Conservation (phyloP, 495 filamentous ascomycete genomes). For the Trichodelitschia bisporula region DNA sequence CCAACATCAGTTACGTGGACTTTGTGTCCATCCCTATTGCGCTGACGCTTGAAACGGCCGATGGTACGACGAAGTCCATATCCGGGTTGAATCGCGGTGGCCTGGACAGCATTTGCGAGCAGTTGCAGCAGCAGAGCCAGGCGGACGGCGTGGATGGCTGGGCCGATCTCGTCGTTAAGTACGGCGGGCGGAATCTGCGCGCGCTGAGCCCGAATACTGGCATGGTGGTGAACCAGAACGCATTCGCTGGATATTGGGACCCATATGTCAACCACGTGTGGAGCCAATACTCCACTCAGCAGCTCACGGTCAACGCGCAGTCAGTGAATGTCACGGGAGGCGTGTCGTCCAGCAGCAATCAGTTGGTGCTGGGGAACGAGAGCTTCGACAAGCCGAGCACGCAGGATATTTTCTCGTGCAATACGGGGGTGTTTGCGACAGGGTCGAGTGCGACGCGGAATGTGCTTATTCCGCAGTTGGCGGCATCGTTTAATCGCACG, state of each 20-base stretch:
- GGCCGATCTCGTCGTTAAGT: slow-evolving; percentile 31
- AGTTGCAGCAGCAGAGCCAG: slow-evolving; percentile 16
- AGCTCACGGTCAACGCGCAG: slow-evolving; percentile 39
- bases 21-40: slow-evolving; percentile 44
- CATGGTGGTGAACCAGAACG: slow-evolving; percentile 24
- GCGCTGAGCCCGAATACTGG: slow-evolving; percentile 42
- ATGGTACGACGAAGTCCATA: slow-evolving; percentile 28
- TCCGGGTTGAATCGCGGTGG: slow-evolving; percentile 30
- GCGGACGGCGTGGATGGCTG: slow-evolving; percentile 14
- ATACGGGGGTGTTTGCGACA: slow-evolving; percentile 39
- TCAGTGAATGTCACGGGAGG: slow-evolving; percentile 24
- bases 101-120: slow-evolving; percentile 27
- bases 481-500: slow-evolving; percentile 42
- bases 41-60: slow-evolving; percentile 28
- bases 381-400: slow-evolving; percentile 31
- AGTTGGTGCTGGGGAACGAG: slow-evolving; percentile 27
- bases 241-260: slow-evolving; percentile 38
- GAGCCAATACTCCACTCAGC: slow-evolving; percentile 24
- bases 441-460: slow-evolving; percentile 21
- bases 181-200: slow-evolving; percentile 27
- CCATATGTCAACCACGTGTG: slow-evolving; percentile 39
- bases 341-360: slow-evolving; percentile 21
- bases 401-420: slow-evolving; percentile 45
- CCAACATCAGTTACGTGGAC: slow-evolving; percentile 54
- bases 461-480: slow-evolving; percentile 36